These are phyloP conservation scores for Erythrophleum ivorense DNA, from an alignment of 331 rosid species.

Conservation along the genomic window DNA sequence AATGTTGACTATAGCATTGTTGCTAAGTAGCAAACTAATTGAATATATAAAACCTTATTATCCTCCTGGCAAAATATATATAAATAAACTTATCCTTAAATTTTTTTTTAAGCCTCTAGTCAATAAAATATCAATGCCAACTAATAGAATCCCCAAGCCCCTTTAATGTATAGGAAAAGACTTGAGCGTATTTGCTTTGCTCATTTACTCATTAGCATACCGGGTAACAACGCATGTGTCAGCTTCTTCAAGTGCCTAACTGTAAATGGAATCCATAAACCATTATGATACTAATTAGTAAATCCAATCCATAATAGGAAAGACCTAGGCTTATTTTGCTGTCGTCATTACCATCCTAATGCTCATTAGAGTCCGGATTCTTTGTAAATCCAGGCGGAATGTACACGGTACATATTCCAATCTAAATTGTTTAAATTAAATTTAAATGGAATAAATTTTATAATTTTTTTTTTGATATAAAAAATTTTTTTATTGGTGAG, in stretches of 20 bases:
- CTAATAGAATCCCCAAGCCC: not conserved
- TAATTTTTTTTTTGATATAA: too few relatives aligned
- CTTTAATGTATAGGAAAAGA: not conserved
- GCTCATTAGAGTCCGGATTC: too few relatives aligned
- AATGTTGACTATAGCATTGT: not conserved
- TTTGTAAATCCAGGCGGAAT: too few relatives aligned
- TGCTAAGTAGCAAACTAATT: conserved; percentile 20
- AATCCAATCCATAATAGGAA: not conserved
- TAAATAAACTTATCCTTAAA: not conserved
- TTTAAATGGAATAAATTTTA: too few relatives aligned
- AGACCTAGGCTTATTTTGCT: not conserved
- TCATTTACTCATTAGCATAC: not conserved
- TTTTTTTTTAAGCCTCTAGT: not conserved
- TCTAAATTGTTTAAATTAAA: too few relatives aligned
- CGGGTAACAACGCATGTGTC: not conserved
- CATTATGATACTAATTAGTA: not conserved
- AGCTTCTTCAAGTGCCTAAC: not conserved
- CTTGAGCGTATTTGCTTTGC: not conserved
- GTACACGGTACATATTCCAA: too few relatives aligned
- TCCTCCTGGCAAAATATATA: not conserved
- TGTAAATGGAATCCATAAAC: not conserved
- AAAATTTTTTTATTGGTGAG: too few relatives aligned
- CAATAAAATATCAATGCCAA: not conserved
- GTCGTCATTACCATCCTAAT: too few relatives aligned
- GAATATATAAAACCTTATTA: not conserved